Evolutionary conservation across 2,329 filamentous ascomycete genomes (phyloP), one percentile per base, ranked within the genome.

Genomic region (Ophiocordyceps polyrhachis-furcata): DNA sequence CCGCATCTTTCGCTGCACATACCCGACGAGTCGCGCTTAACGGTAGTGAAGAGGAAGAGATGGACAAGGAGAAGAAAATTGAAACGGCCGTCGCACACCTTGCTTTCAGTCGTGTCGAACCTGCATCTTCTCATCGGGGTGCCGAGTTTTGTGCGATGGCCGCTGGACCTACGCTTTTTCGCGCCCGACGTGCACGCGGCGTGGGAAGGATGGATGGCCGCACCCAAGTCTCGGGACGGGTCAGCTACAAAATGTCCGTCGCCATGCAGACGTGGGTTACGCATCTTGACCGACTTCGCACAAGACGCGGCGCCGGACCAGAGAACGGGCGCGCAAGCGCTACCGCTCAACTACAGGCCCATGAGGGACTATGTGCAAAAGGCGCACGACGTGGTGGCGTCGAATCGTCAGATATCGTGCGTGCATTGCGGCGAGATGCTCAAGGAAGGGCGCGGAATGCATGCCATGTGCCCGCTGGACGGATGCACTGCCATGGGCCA

Each of bases 1-100:
- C 76, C 87, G 2, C 82, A 91, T 56, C 60, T 81, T 31, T 88
- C 88, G 5, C 67, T 81, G 31, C 87, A 93, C 57, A 86, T 94
- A 46, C 72, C 81, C 13, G 62, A 70, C 13, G 68, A 72, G 29
- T 70, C 76, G 38, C 70, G 79, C n/a, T 66, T 83, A 32, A 66
- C 71, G 1, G 56, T 69, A 42, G 60, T 73, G 53, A 79, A 74
- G 57, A 62, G 62, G 43, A 72, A 67, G 31, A 70, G 72, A 12
- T 71, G 67, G 15, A 78, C 74, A 56, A 62, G 62, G 44, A 72
- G 67, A 31, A 70, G 73, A 12, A 71, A 67, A 15, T 72, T 74
- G 4, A 71, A 65, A 41, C 68, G 75, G 28, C 78, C 81, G 8
- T 60, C 64, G 2, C 67, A 71, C 28, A 81, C 71, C 15, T 58